Evolutionary conservation across 495 filamentous ascomycete genomes (phyloP), one percentile per base, ranked within the genome.

Genomic region (Hypoxylon crocopeplum): DNA sequence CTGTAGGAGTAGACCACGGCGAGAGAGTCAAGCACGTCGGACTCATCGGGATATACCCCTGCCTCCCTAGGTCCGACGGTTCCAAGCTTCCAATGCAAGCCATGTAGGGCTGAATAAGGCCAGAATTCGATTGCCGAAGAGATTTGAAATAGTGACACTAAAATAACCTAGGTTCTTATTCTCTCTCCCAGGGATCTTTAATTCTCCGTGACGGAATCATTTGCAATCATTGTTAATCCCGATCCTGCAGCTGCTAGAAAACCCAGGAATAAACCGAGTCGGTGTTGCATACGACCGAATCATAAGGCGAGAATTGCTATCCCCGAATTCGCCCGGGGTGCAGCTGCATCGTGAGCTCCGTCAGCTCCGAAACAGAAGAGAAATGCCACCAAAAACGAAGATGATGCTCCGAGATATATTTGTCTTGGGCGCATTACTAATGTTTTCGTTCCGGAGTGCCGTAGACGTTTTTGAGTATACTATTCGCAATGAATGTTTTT

Each of bases 61-160:
- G 34, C 34, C 3, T 19, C 34, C 3, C 10, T n/a, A 3, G 34
- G 11, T 38, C 15, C 10, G 34, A 38, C 15, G 8, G 5, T 17
- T 38, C 3, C 5, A 19, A 4, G n/a, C 13, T 6, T 10, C 3
- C 5, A 3, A 30, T 46, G 24, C 15, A 30, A n/a, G n/a, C 15
- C n/a, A 32, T 45, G 48, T 58, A 58, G 54, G 60, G 54, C 60
- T 64, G 49, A 58, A 59, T 47, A 59, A 59, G 32, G 25, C 16
- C 33, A 27, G n/a, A 37, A 13, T 11, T 34, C 39, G 21, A 55
- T 53, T 54, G 45, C 48, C 54, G 49, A 55, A 40, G 29, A 25
- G 12, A 38, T 46, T 33, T 54, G 29, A 24, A 25, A 32, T 25
- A 17, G 29, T 49, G 11, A 15, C 11, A 15, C 8, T 33, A 16